A percentile compares a stretch with the other conserved stretches of the same genome.
Evolutionary conservation across 1,139 yeast species (phyloP).

Genomic region (Debaryomyces singareniensis): DNA sequence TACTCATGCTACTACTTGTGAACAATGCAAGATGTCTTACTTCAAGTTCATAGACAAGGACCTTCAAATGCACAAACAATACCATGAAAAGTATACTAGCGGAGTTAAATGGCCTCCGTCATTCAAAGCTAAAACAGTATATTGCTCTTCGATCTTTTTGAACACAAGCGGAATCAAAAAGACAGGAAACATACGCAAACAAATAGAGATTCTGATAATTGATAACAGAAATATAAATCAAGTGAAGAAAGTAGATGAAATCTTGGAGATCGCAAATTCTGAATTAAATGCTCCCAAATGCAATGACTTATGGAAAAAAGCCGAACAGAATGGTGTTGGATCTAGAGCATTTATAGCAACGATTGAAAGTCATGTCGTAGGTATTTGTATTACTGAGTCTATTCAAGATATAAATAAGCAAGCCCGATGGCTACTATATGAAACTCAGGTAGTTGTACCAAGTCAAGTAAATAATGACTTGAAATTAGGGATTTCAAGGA

Average conservation of each 20-base stretch:
- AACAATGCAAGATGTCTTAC: slow-evolving; percentile 58
- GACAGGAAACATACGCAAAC: slow-evolving; percentile 3
- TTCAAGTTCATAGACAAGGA: slow-evolving; percentile 40
- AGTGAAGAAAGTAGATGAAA: slow-evolving; percentile 17
- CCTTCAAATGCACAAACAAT: slow-evolving; percentile 38
- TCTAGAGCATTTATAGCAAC: slow-evolving; percentile 47
- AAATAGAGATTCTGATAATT: slow-evolving; percentile 10
- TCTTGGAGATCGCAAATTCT: slow-evolving; percentile 46
- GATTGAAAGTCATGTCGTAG: slow-evolving; percentile 39
- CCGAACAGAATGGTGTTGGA: slow-evolving; percentile 10
- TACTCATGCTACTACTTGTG: slow-evolving; percentile 29
- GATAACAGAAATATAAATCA: slow-evolving; percentile 14
- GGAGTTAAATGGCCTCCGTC: slow-evolving; percentile 42
- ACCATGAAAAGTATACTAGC: slow-evolving; percentile 38
- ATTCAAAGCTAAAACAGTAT: slow-evolving; percentile 21
- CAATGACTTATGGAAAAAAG: slow-evolving; percentile 39
- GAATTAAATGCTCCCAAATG: slow-evolving; percentile 57
- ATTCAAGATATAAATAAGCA: slow-evolving; percentile 15
- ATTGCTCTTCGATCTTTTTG: slow-evolving; percentile 16
- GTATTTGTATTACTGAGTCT: slow-evolving; percentile 43
- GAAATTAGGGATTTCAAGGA: slow-evolving; percentile 54
- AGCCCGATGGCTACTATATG: slow-evolving; percentile 44
- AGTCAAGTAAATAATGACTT: slow-evolving; percentile 21
- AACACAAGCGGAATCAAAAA: slow-evolving; percentile 1
- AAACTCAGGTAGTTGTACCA: slow-evolving; percentile 30